These are phyloP conservation scores for Clonostachys solani DNA, from an alignment of 2,329 filamentous ascomycete species.

Conservation along the genomic window DNA sequence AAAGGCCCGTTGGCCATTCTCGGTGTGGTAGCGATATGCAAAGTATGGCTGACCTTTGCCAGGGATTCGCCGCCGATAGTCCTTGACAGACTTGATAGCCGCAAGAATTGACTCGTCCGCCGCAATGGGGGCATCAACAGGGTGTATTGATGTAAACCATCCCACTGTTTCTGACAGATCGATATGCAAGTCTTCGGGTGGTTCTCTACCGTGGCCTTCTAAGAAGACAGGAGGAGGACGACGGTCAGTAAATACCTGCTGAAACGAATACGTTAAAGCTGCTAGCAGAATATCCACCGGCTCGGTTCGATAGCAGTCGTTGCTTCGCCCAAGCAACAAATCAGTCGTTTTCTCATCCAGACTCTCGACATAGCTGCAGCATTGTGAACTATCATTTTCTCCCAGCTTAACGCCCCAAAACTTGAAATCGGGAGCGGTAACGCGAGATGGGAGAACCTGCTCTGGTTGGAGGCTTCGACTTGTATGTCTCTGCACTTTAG, in stretches of 20 bases:
- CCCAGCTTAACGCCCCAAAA: conserved; percentile 10
- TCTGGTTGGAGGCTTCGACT: conserved; percentile 8
- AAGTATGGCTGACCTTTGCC: conserved; percentile 12
- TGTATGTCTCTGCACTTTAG: background rate
- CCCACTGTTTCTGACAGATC: conserved; percentile 34
- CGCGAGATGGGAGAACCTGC: conserved; percentile 9
- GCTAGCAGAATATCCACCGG: conserved; percentile 32
- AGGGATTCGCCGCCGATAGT: conserved; percentile 10
- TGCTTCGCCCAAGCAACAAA: conserved; percentile 5
- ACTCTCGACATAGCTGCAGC: conserved; percentile 7
- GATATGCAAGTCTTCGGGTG: conserved; percentile 16
- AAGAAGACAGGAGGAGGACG: conserved; percentile 26
- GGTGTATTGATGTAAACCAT: conserved; percentile 37
- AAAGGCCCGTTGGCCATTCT: conserved; percentile 1
- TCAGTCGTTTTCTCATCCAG: conserved; percentile 2
- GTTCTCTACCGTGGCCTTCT: conserved; percentile 36
- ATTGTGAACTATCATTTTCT: conserved; percentile 3
- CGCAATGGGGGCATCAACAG: conserved; percentile 8
- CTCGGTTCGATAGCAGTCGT: conserved; percentile 20
- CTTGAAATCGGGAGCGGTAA: conserved; percentile 9
- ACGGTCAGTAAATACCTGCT: conserved; percentile 22
- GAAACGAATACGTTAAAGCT: conserved; percentile 24
- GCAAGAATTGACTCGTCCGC: conserved; percentile 5
- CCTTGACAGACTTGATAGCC: conserved; percentile 9
- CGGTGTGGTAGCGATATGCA: conserved; percentile 23